These are phyloP conservation scores for Colletotrichum costaricense DNA, from an alignment of 2,329 filamentous ascomycete genomes.

Conservation along the genomic window DNA sequence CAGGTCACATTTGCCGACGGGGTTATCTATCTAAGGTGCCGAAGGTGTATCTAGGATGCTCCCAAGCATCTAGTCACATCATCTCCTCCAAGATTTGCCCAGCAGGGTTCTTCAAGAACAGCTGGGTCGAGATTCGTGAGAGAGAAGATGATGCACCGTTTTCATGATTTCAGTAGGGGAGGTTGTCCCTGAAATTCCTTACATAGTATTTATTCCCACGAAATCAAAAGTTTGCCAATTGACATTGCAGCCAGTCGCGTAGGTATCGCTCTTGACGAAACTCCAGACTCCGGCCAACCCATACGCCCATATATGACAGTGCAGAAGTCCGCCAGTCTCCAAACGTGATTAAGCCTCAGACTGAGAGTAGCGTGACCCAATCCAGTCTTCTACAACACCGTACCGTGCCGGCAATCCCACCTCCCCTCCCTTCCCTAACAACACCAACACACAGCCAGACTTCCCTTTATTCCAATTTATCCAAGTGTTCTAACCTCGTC, in stretches of 20 bases:
- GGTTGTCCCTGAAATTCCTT: neutral
- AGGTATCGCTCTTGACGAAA: slow-evolving; percentile 16
- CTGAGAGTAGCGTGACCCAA: neutral
- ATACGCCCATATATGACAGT: slow-evolving; percentile 18
- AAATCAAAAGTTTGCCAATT: slow-evolving; percentile 22
- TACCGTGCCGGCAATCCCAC: neutral
- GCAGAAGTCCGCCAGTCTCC: neutral
- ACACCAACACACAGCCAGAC: too few relatives aligned
- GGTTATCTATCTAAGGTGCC: neutral
- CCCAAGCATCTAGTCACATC: neutral
- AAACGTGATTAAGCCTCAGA: neutral
- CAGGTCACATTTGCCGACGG: neutral
- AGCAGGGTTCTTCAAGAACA: neutral
- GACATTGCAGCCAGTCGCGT: slow-evolving; percentile 1
- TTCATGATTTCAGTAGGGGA: neutral
- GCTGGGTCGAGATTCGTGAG: neutral
- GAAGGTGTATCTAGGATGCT: neutral
- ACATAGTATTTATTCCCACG: slow-evolving; percentile 7
- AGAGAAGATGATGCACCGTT: neutral
- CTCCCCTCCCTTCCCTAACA: neutral
- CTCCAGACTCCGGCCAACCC: slow-evolving; percentile 30
- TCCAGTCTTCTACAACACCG: neutral
- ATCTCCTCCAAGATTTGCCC: neutral
- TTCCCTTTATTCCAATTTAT: slow-evolving; percentile 83
- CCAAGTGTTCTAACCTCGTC: slow-evolving; percentile 92